Evolutionary conservation across 2,329 filamentous ascomycete genomes (phyloP), one percentile per base, ranked within the genome.

Genomic region (Aschersonia sp.): DNA sequence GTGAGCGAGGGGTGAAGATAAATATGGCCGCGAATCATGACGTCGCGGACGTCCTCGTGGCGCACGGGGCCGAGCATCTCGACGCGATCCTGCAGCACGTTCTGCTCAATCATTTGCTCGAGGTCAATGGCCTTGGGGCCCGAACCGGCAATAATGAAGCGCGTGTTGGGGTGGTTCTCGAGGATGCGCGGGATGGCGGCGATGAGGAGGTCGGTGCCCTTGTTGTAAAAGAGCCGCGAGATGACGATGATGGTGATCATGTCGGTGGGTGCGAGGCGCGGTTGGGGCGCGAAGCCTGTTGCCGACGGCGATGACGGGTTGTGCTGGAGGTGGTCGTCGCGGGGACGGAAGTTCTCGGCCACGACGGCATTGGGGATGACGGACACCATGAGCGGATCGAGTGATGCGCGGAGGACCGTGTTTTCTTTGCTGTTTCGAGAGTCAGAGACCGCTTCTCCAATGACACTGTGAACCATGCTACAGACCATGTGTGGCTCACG

Each of bases 341-440:
- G 55, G 0, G 91, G 92, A 46, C 82, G 80, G 60, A 98, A 98
- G 66, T 96, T 94, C 59, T 95, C 89, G 9, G 94, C 89, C 1
- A 98, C 94, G 2, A 98, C 86, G 7, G 92, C 92, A 56, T 98
- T 98, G 10, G 92, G 92, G 50, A 98, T 97, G 40, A 95, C 92
- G 0, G 91, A 97, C 29, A 98, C 92, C 82, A 96, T 96, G 30
- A 95, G 72, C 2, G 92, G 94, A 59, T 98, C 94, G 2, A 98
- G 76, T 0, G 91, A 95, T 4, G 92, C 92, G 58, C 92, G 78
- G 7, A 98, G 77, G 5, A 97, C 92, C 0, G 92, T 98, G 59
- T 98, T 98, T 64, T 98, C 92, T 64, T 98, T 98, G 70, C 89
- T 94, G 53, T 12, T 51, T n/a, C 20, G 20, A 20, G 20, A 2